Percentiles rank a stretch among this genome's conserved stretches.
These are phyloP conservation scores for Penicillium turbatum DNA, from an alignment of 495 filamentous ascomycete genomes.

Conservation along the genomic window DNA sequence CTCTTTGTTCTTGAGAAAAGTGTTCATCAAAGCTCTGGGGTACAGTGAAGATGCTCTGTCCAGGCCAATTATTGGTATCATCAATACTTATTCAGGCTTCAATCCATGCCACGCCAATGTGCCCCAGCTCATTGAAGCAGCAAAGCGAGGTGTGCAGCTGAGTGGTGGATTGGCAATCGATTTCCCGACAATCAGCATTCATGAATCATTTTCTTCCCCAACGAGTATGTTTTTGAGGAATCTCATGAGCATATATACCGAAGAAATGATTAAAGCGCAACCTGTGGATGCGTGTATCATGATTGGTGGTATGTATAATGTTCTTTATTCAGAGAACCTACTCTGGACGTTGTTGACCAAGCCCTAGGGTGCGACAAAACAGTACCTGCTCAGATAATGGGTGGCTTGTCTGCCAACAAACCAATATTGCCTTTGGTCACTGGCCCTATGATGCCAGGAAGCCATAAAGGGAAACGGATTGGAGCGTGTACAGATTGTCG, in stretches of 20 bases:
- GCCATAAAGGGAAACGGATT: conserved; percentile 51
- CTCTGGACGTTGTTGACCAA: not conserved
- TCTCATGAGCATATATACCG: conserved; percentile 69
- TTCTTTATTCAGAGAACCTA: not conserved
- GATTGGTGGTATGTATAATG: conserved; percentile 51
- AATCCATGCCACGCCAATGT: conserved; percentile 67
- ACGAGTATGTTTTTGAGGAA: conserved; percentile 68
- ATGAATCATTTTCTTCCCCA: conserved; percentile 58
- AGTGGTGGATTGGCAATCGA: conserved; percentile 58
- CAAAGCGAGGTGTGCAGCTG: conserved; percentile 58
- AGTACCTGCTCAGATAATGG: conserved; percentile 64
- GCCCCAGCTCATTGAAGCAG: conserved; percentile 63
- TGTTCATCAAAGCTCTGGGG: conserved; percentile 66
- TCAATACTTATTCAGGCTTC: conserved; percentile 62
- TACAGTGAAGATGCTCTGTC: conserved; percentile 64
- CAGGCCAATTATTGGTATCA: conserved; percentile 60
- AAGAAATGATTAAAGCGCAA: conserved; percentile 65
- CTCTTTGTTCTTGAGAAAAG: conserved; percentile 64
- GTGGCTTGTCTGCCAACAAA: conserved; percentile 65
- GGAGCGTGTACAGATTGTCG: conserved; percentile 66
- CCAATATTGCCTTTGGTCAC: conserved; percentile 59
- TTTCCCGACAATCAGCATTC: conserved; percentile 63
- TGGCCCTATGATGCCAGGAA: conserved; percentile 65
- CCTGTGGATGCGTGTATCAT: conserved; percentile 60
- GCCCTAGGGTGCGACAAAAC: conserved; percentile 63